These are phyloP conservation scores for Aspergillus uvarum DNA, from an alignment of 2,329 filamentous ascomycete species.

Conservation along the genomic window DNA sequence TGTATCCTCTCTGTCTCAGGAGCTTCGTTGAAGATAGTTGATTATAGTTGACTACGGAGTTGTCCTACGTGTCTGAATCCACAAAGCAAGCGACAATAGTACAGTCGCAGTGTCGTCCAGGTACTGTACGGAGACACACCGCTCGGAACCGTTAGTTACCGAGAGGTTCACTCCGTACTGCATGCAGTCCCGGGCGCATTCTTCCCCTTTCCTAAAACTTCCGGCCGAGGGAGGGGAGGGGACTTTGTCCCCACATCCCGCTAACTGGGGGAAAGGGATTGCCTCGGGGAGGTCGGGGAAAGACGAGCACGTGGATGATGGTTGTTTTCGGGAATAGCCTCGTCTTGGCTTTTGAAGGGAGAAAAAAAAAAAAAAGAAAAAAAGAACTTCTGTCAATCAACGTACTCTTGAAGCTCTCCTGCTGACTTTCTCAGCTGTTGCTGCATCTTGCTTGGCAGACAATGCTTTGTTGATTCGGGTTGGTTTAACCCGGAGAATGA, in stretches of 20 bases:
- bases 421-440: neutral
- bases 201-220: neutral
- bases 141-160: no score
- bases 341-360: neutral
- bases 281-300: neutral
- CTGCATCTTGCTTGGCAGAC: neutral
- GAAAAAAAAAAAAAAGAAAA: neutral
- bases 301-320: neutral
- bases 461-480: neutral
- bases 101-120: no score
- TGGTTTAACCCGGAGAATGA: neutral
- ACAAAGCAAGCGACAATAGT: no score
- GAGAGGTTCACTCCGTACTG: no score
- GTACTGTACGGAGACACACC: no score
- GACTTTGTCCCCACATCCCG: neutral
- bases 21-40: no score
- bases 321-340: neutral
- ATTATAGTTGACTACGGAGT: no score
- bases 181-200: neutral
- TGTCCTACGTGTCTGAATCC: no score
- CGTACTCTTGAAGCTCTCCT: neutral
- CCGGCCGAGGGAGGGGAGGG: neutral
- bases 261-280: neutral
- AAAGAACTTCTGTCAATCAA: neutral
- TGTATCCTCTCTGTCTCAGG: no score